These are phyloP conservation scores for Arachnopeziza araneosa DNA, from an alignment of 2,329 filamentous ascomycete genomes.

Conservation along the genomic window DNA sequence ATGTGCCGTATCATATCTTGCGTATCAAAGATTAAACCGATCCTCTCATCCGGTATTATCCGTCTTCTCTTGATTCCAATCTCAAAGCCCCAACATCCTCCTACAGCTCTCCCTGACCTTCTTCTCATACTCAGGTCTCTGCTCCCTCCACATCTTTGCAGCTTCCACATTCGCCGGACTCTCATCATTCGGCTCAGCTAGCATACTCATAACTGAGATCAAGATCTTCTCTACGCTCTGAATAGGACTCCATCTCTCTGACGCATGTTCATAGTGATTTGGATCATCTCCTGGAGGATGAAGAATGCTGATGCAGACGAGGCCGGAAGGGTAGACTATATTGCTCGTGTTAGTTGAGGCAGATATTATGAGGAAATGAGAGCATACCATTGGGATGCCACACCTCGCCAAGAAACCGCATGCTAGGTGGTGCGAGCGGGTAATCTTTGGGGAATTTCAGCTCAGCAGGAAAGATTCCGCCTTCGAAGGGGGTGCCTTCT, in stretches of 20 bases:
- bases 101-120: constrained; percentile 79
- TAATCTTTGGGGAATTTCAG: constrained; percentile 95
- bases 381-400: constrained; percentile 90
- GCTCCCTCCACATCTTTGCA: constrained; percentile 91
- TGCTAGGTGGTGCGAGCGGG: constrained; percentile 89
- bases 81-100: constrained; percentile 66
- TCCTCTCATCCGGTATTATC: neutral
- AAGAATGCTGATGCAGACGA: constrained; percentile 97
- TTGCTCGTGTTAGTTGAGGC: neutral
- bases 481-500: constrained; percentile 92
- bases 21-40: too few relatives aligned
- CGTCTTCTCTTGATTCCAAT: neutral
- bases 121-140: constrained; percentile 75
- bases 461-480: constrained; percentile 90
- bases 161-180: constrained; percentile 94
- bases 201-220: constrained; percentile 96
- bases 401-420: constrained; percentile 91
- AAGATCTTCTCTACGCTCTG: constrained; percentile 98
- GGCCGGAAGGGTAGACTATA: constrained; percentile 80
- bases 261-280: constrained; percentile 95
- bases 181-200: constrained; percentile 95
- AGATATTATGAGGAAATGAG: neutral
- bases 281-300: constrained; percentile 95
- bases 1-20: too few relatives aligned
- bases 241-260: constrained; percentile 93